Conservation (phyloP, 208 protist genomes). For the Trypanosoma theileri region DNA sequence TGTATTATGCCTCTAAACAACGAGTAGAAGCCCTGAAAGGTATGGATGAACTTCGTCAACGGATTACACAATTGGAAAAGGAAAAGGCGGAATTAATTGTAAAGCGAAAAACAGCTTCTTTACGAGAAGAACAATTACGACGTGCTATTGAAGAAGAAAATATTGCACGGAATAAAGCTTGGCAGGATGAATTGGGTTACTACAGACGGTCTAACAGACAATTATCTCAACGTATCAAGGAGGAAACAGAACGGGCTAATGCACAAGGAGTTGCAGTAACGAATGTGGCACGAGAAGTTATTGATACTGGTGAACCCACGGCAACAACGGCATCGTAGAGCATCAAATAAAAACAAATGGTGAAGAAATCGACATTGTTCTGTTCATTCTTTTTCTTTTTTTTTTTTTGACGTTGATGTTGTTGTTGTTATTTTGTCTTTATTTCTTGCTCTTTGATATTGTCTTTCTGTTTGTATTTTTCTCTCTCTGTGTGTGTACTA, state of each 20-base stretch:
- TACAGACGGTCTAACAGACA: slow-evolving; percentile 94
- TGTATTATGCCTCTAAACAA: slow-evolving; percentile 89
- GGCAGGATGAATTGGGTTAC: slow-evolving; percentile 95
- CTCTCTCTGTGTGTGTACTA: too few species aligned
- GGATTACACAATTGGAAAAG: slow-evolving; percentile 30
- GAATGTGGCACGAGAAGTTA: background rate
- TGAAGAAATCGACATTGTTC: too few species aligned
- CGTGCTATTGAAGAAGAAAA: slow-evolving; percentile 42
- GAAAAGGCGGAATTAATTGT: slow-evolving; percentile 37
- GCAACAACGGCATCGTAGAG: background rate
- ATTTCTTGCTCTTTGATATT: too few species aligned
- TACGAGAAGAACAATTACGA: slow-evolving; percentile 32
- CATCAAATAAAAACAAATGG: too few species aligned
- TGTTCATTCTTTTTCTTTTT: too few species aligned
- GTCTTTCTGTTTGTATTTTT: too few species aligned
- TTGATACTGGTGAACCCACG: background rate
- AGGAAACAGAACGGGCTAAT: slow-evolving; percentile 74
- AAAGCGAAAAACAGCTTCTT: slow-evolving; percentile 33
- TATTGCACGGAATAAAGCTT: slow-evolving; percentile 63
- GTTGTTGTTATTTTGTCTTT: too few species aligned
- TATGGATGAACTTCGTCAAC: background rate
- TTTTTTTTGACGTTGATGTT: too few species aligned
- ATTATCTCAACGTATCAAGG: slow-evolving; percentile 89
- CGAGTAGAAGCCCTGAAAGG: background rate
- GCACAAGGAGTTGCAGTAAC: slow-evolving; percentile 11